Conservation (phyloP, 805 yeast species). For the Cyberlindnera americana region DNA sequence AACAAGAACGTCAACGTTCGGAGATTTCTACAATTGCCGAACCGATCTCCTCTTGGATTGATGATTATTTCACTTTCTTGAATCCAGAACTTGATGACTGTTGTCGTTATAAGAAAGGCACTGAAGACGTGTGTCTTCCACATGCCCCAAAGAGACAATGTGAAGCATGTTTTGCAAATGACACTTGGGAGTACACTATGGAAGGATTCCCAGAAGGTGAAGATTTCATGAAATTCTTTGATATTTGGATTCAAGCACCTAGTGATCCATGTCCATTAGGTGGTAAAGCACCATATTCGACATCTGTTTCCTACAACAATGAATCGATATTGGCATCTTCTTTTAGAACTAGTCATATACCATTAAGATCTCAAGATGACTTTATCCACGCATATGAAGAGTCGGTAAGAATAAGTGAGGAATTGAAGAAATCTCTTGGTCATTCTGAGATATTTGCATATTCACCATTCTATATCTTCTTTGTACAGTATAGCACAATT, state of each 20-base stretch:
- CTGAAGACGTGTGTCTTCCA: slow-evolving; percentile 58
- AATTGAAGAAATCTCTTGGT: slow-evolving; percentile 41
- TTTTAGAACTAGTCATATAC: slow-evolving; percentile 78
- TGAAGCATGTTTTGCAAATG: slow-evolving; percentile 63
- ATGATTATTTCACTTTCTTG: slow-evolving; percentile 82
- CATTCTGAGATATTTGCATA: slow-evolving; percentile 71
- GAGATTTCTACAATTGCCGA: slow-evolving; percentile 64
- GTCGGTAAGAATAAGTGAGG: slow-evolving; percentile 62
- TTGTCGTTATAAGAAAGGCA: slow-evolving; percentile 62
- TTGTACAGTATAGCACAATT: slow-evolving; percentile 79
- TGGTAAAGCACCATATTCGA: slow-evolving; percentile 88
- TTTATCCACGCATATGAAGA: slow-evolving; percentile 77
- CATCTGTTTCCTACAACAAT: slow-evolving; percentile 43
- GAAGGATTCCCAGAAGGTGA: slow-evolving; percentile 75
- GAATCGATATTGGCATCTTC: slow-evolving; percentile 50
- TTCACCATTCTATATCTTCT: slow-evolving; percentile 89
- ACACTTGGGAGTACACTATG: slow-evolving; percentile 70
- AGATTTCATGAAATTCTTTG: slow-evolving; percentile 67
- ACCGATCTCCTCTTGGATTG: slow-evolving; percentile 91
- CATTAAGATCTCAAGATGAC: slow-evolving; percentile 78
- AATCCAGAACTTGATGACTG: slow-evolving; percentile 86
- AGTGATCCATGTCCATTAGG: slow-evolving; percentile 94
- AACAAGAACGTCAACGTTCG: slow-evolving; percentile 75
- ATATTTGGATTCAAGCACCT: slow-evolving; percentile 78
- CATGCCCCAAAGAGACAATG: slow-evolving; percentile 67